Base-by-base conservation (phyloP, 139 green algal species). In the Closterium sp. region DNA sequence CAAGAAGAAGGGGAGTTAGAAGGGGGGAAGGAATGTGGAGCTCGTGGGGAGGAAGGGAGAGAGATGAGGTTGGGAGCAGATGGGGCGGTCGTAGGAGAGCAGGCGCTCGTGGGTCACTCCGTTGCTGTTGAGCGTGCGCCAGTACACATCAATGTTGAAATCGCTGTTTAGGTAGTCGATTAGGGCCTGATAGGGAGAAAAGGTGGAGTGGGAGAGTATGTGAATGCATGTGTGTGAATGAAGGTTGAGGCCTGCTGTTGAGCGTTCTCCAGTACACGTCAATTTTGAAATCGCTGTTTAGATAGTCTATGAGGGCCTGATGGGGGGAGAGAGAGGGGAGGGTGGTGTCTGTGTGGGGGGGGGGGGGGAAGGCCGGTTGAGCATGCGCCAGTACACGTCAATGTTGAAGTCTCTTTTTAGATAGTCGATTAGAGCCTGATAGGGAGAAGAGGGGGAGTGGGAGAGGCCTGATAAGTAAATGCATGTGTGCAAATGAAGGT, bases 181-280 rank as follows among this genome's bases (percentile, higher is more conserved):
- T 2, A 95, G 89, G 11, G 93, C 93, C 93, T 95, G 92, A 10
- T 73, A 9, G 28, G n/a, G n/a, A n/a, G n/a, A n/a, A n/a, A n/a
- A 79, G 85, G 85, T 7, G 85, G 29, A 1, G 29, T 4, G 85
- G n/a, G 85, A 9, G 30, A 13, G 19, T 28, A 88, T 22, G 85
- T 22, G n/a, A n/a, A n/a, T n/a, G n/a, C n/a, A n/a, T n/a, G 62
- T 79, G 7, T 50, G 38, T 79, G 62, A 19, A 79, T 22, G 62
- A 13, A 13, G 62, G 17, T 5, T 79, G 11, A 79, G 17, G 62
- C 4, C 38, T n/a, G n/a, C n/a, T 50, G 38, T 50, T 50, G 38
- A 99, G 96, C 84, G 98, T 96, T 22, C 96, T 87, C 97, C 97
- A 99, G 96, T 99, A 99, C 27, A 91, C 94, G n/a, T 92, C 95